These are phyloP conservation scores for Neurospora discreta DNA, from an alignment of 495 filamentous ascomycete genomes.

Conservation along the genomic window DNA sequence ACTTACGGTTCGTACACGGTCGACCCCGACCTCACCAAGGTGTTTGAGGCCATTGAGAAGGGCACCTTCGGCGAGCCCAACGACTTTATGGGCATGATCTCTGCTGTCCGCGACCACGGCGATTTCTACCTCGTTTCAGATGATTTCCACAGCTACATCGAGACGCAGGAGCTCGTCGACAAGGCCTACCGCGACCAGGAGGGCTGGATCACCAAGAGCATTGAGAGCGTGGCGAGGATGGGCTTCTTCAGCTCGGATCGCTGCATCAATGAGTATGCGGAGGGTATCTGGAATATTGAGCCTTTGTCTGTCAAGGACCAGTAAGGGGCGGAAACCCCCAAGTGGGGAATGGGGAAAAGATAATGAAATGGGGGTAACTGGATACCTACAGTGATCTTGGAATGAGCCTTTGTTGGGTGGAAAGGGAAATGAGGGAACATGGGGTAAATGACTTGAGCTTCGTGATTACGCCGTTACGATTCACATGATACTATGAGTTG, in stretches of 20 bases:
- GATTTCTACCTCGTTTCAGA: conserved; percentile 97
- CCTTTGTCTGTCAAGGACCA: conserved; percentile 40
- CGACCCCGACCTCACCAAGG: conserved; percentile 60
- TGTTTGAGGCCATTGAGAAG: conserved; percentile 71
- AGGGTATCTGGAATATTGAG: conserved; percentile 93
- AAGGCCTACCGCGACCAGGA: conserved; percentile 84
- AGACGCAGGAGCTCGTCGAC: conserved; percentile 83
- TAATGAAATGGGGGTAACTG: not conserved
- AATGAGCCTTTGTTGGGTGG: not conserved
- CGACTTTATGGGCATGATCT: conserved; percentile 68
- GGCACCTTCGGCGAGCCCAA: conserved; percentile 66
- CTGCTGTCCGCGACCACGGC: conserved; percentile 78
- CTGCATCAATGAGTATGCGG: conserved; percentile 97
- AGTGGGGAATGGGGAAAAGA: not conserved
- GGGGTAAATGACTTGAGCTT: not conserved
- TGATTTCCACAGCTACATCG: conserved; percentile 87
- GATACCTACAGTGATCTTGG: not conserved
- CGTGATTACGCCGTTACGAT: not conserved
- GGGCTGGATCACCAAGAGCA: conserved; percentile 81
- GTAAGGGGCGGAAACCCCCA: not conserved
- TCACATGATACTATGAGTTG: not conserved
- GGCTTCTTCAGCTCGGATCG: conserved; percentile 94
- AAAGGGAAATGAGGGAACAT: not conserved
- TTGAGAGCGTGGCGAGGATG: conserved; percentile 78
- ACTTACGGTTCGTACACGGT: conserved; percentile 68